Base-by-base conservation (phyloP, 331 rosid species). In the Stylosanthes scabra region DNA sequence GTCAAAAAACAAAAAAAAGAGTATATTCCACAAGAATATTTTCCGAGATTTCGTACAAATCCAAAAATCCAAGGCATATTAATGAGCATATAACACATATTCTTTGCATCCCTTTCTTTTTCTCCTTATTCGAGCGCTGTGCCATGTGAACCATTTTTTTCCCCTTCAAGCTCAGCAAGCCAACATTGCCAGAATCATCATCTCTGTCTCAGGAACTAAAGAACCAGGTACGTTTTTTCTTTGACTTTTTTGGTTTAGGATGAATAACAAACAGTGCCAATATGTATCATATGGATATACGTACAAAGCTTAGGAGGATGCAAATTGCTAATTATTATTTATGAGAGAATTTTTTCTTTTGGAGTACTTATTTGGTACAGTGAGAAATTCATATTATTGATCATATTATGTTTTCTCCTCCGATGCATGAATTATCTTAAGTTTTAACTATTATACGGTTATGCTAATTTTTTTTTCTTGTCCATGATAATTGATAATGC, bases 11-110 rank as follows among this genome's bases (percentile, higher is more conserved):
- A 20, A 20, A 20, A 20, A 20, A 20, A 20, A 1, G 25, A 20
- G 92, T 12, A 87, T 87, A 87, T 89, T 83, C 96, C 70, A 25
- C 29, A 3, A 71, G 89, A 68, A 85, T 60, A 75, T 83, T 57
- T 80, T 49, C 3, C 65, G 34, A 61, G 8, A 9, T 70, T 68
- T 13, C 31, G 8, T 44, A 3, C 55, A 1, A 10, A 1, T 60
- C 11, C 31, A 50, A 8, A 1, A 10, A 1, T 60, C 11, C 31
- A 50, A 8, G 78, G 81, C 2, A 71, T 76, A 71, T 81, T 67
- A 75, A 64, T 64, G 54, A 63, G 82, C 83, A 59, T 51, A 59
- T 51, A 64, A 37, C 41, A 41, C 2, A 11, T 0, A 81, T 72
- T 49, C 85, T 67, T 74, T 75, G 9, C 25, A 34, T 44, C 20